Evolutionary conservation across 1,284 basidiomycete genomes (phyloP).

Genomic region (Omphalotus olearius): DNA sequence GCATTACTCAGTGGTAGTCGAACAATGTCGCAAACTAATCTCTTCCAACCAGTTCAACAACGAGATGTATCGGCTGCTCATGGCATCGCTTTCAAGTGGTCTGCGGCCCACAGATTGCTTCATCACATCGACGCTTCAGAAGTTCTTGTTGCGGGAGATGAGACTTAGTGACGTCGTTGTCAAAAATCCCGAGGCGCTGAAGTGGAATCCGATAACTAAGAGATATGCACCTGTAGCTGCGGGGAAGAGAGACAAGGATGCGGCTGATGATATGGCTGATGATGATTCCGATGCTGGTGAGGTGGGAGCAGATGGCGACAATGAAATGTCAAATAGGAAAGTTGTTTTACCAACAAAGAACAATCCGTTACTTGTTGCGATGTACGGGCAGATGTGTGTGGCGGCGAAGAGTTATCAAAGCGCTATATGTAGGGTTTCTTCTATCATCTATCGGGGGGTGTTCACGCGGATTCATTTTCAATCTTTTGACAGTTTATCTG

Average conservation of each 20-base stretch:
- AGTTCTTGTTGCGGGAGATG: conserved; percentile 78
- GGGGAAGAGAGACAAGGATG: conserved; percentile 22
- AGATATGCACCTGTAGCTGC: conserved; percentile 39
- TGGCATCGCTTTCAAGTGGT: conserved; percentile 68
- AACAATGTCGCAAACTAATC: conserved; percentile 72
- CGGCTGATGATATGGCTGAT: conserved; percentile 9
- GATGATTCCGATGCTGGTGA: conserved; percentile 9
- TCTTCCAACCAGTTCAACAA: conserved; percentile 74
- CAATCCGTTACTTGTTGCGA: conserved; percentile 70
- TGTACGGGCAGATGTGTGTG: conserved; percentile 89
- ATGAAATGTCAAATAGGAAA: conserved; percentile 8
- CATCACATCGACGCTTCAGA: conserved; percentile 73
- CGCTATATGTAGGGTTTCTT: conserved; percentile 69
- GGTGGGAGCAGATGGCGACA: not conserved
- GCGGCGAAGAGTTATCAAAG: conserved; percentile 86
- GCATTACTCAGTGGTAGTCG: conserved; percentile 56
- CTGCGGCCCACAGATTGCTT: conserved; percentile 68
- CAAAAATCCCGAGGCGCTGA: conserved; percentile 52
- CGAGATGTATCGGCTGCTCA: conserved; percentile 73
- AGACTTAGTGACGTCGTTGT: conserved; percentile 60
- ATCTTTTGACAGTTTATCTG: conserved; percentile 65
- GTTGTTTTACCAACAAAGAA: conserved; percentile 58
- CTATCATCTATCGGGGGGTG: not conserved
- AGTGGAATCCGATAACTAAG: conserved; percentile 51
- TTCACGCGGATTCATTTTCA: conserved; percentile 1